phyloP scores from a whole-genome alignment of 2,329 filamentous ascomycete genomes.

The Trichoderma cornu-damae region DNA sequence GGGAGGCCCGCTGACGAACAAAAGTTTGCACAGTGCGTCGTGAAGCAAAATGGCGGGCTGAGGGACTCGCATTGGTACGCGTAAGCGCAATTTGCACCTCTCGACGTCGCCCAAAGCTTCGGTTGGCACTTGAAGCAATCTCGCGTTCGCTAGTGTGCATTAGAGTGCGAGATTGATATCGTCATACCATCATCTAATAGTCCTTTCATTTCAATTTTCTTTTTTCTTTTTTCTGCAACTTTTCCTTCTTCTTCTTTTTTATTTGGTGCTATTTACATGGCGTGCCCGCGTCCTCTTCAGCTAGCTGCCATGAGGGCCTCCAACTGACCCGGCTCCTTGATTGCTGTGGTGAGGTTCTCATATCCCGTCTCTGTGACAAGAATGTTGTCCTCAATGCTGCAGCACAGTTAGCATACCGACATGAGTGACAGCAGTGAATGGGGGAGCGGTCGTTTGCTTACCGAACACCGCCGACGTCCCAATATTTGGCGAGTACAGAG shows the following conservation, averaged over 20 bases:
- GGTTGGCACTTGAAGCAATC: neutral
- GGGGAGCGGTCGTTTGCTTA: constrained; percentile 31
- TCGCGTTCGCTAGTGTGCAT: neutral
- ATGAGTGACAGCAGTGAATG: neutral
- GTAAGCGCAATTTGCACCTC: constrained; percentile 8
- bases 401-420: neutral
- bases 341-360: constrained; percentile 67
- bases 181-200: neutral
- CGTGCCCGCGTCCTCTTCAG: neutral
- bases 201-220: neutral
- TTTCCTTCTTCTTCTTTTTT: neutral
- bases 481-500: constrained; percentile 69
- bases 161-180: constrained; percentile 13
- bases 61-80: constrained; percentile 9
- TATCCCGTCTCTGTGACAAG: constrained; percentile 64
- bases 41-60: neutral
- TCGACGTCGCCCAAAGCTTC: neutral
- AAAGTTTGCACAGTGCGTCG: constrained; percentile 5
- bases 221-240: neutral
- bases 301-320: constrained; percentile 37
- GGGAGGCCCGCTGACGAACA: neutral
- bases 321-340: constrained; percentile 61
- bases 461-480: constrained; percentile 73
- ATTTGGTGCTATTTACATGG: neutral
- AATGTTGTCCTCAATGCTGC: constrained; percentile 63